Percentiles rank a stretch among this genome's conserved stretches.
Evolutionary conservation across 768 basidiomycete genomes (phyloP).

Genomic region (Boletus sp.): DNA sequence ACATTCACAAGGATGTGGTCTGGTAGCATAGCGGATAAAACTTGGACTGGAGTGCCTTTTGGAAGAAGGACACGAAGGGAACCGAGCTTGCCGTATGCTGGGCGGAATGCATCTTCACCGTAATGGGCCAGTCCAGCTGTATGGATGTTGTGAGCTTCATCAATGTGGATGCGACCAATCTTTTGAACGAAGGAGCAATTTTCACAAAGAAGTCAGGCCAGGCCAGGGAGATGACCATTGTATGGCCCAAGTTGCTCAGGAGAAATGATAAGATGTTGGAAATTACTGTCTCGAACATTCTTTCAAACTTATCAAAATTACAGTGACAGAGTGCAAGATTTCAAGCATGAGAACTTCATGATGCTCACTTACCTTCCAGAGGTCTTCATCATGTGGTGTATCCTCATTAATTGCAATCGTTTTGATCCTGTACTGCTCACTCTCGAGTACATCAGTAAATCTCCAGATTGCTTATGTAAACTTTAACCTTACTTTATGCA

Average conservation of each 20-base stretch:
- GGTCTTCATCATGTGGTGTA: no score
- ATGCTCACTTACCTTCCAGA: no score
- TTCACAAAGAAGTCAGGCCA: neutral
- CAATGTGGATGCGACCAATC: neutral
- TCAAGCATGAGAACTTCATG: no score
- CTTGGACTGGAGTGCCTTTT: neutral
- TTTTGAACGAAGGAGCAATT: neutral
- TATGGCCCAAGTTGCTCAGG: slow-evolving; percentile 4
- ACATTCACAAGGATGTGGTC: no score
- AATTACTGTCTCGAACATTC: neutral
- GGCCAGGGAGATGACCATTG: slow-evolving; percentile 1
- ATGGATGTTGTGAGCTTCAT: slow-evolving; percentile 9
- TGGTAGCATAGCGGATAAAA: no score
- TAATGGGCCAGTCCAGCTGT: slow-evolving; percentile 1
- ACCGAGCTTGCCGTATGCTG: neutral
- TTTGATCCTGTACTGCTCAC: no score
- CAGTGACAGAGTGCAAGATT: no score
- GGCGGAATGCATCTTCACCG: neutral
- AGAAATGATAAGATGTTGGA: slow-evolving; percentile 6
- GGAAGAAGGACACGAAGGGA: neutral
- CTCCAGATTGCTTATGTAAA: no score
- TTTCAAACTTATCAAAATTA: no score
- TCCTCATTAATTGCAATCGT: no score
- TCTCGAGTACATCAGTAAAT: no score
- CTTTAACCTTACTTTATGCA: no score